Conservation (phyloP, 1,139 yeast species). For the Pichia sp. region DNA sequence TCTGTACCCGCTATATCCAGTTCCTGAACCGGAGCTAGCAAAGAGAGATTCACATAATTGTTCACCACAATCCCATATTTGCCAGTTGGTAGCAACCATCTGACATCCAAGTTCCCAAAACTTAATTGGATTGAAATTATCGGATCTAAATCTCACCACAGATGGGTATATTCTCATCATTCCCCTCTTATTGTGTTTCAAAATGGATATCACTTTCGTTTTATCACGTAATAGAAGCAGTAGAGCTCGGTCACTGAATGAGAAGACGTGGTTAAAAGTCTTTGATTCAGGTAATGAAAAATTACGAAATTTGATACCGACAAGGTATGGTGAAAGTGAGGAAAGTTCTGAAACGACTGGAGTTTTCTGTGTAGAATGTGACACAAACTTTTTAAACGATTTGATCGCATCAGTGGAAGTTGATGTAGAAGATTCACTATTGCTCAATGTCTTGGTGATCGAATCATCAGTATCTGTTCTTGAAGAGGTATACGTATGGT, state of each 20-base stretch:
- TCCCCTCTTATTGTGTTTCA: conserved; percentile 70
- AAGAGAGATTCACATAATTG: conserved; percentile 88
- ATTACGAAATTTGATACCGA: conserved; percentile 73
- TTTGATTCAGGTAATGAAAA: conserved; percentile 86
- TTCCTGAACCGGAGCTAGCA: too few species aligned
- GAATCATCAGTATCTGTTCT: too few species aligned
- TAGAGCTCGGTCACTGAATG: conserved; percentile 70
- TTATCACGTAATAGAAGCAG: conserved; percentile 58
- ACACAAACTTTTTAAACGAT: conserved; percentile 13
- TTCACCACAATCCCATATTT: conserved; percentile 82
- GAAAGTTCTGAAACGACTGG: conserved; percentile 47
- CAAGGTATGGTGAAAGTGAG: conserved; percentile 55
- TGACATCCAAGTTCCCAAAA: conserved; percentile 87
- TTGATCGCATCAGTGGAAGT: too few species aligned
- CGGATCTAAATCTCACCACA: conserved; percentile 62
- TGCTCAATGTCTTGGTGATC: too few species aligned
- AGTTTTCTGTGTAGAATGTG: conserved; percentile 23
- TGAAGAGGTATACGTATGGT: too few species aligned
- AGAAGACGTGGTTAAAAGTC: conserved; percentile 73
- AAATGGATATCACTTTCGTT: conserved; percentile 43
- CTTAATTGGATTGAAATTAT: conserved; percentile 70
- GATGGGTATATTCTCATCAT: conserved; percentile 88
- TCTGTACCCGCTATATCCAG: conserved; percentile 62
- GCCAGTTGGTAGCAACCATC: conserved; percentile 98
- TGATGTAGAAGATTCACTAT: background rate